phyloP scores from a whole-genome alignment of 805 yeast species.

The Yarrowia bubula region DNA sequence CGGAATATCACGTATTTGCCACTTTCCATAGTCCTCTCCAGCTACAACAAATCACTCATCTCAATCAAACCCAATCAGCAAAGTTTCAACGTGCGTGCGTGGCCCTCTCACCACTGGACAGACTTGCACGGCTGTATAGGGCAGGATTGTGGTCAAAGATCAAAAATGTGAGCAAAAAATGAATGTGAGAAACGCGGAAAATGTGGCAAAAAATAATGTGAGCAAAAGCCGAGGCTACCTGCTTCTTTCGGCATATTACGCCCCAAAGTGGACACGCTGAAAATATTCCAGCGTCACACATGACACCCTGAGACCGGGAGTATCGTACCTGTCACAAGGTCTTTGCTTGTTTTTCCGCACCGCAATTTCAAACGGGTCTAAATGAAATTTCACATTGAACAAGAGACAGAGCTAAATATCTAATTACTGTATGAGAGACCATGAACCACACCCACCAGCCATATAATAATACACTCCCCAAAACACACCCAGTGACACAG shows the following conservation, averaged over 20 bases:
- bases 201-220: no score
- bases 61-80: background rate
- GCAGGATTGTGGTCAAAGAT: background rate
- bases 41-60: background rate
- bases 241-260: no score
- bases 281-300: no score
- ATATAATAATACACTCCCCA: no score
- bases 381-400: background rate
- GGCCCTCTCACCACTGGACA: background rate
- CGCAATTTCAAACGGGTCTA: slow-evolving; percentile 2
- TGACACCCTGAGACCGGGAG: background rate
- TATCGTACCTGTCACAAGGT: background rate
- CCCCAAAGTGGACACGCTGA: no score
- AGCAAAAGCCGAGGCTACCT: no score
- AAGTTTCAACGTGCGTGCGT: slow-evolving; percentile 13
- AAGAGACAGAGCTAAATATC: no score
- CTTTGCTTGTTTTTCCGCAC: background rate
- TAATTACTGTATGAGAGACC: no score
- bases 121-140: background rate
- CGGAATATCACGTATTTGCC: background rate
- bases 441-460: no score
- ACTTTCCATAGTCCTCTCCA: background rate
- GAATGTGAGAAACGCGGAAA: background rate
- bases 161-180: background rate
- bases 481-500: no score